phyloP scores from a whole-genome alignment of 2,329 filamentous ascomycete species.

The Fusarium tricinctum region DNA sequence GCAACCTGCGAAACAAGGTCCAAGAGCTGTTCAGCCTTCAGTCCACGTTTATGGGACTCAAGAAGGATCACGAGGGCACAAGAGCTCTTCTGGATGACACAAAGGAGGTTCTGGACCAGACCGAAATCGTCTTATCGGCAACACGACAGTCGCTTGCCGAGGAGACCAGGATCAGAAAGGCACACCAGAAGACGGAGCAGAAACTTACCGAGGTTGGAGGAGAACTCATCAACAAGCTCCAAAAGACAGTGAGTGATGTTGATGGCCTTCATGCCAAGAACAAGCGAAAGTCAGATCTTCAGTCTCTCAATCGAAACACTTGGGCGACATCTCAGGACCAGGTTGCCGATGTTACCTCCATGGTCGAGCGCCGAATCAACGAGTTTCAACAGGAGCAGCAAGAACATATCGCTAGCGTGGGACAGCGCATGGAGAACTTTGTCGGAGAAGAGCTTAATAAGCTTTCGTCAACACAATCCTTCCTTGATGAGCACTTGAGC shows the following conservation, averaged over 20 bases:
- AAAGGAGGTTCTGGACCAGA: constrained; percentile 85
- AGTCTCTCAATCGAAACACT: constrained; percentile 80
- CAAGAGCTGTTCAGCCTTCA: constrained; percentile 91
- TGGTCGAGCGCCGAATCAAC: constrained; percentile 82
- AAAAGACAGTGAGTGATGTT: constrained; percentile 83
- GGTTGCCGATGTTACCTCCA: constrained; percentile 80
- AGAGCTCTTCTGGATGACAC: constrained; percentile 81
- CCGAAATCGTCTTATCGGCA: constrained; percentile 83
- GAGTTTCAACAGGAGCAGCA: constrained; percentile 81
- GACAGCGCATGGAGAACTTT: constrained; percentile 80
- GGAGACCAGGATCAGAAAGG: constrained; percentile 83
- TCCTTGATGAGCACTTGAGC: constrained; percentile 77
- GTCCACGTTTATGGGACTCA: constrained; percentile 87
- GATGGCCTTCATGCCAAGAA: constrained; percentile 88
- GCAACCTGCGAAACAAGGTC: constrained; percentile 90
- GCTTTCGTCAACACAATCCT: constrained; percentile 76
- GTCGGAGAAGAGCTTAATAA: constrained; percentile 81
- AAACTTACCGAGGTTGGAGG: constrained; percentile 80
- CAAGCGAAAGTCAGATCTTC: constrained; percentile 85
- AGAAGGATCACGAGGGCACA: constrained; percentile 89
- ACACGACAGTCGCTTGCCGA: constrained; percentile 83
- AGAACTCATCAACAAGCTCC: constrained; percentile 82
- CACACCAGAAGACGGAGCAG: constrained; percentile 87
- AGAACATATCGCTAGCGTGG: constrained; percentile 75
- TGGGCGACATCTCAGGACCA: constrained; percentile 84